Evolutionary conservation across 345 rosid species (phyloP), one percentile per base, ranked within the genome.

Genomic region (Populus pruinosa): DNA sequence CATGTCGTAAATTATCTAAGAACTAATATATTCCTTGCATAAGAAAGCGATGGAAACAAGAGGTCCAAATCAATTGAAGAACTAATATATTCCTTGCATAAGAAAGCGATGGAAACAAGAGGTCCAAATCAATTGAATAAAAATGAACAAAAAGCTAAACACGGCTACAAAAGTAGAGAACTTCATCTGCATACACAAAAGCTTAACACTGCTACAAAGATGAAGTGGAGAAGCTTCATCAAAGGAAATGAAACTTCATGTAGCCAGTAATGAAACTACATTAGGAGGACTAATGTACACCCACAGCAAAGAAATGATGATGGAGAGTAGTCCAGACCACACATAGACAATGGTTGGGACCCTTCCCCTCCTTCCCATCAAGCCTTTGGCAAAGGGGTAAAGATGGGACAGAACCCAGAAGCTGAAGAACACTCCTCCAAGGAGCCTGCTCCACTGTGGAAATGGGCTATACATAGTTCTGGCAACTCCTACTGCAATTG

Each of bases 351-450:
- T 92, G 53, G 97, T 90, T 13, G 97, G 93, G 6, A 91, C 89
- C 82, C 80, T 92, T 1, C 94, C 93, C 69, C 90, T 89, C 69
- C 89, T 89, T n/a, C 97, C 97, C 97, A 92, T 87, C 82, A 92
- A 79, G 27, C 97, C 94, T 79, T 91, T 91, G 0, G 94, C 93
- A 69, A 91, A 92, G 6, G 94, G 93, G 84, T 87, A 88, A 2
- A 92, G 90, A 86, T 92, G 97, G 78, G 87, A 82, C 25, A 92
- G 53, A 41, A 91, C 94, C 94, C 97, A 92, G 62, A 92, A 85
- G 81, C 97, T 91, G 81, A 92, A 92, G 81, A 91, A 92, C 82
- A 91, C 93, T 44, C 97, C 97, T 76, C 97, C 97, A 2, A 90
- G 23, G 13, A 92, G 90, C 85, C 83, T 92, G 86, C 94, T 92